Base-by-base conservation (phyloP, 163 green algal genomes). In the Trebouxia gelatinosa region DNA sequence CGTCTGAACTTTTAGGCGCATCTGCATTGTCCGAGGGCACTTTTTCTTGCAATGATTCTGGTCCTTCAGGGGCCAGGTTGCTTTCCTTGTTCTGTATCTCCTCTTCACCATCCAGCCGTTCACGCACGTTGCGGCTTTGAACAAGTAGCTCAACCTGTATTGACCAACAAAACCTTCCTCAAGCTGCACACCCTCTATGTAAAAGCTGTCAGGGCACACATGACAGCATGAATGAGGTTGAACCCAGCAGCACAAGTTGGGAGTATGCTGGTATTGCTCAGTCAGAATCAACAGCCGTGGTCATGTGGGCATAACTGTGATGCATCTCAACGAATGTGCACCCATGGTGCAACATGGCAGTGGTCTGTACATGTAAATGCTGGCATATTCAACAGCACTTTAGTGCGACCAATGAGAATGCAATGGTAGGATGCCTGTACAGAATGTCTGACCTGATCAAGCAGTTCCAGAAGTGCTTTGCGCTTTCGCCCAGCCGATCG, bases 381-480 rank as follows among this genome's bases (percentile, higher is more conserved):
- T 66, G 16, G 7, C 57, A 17, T 26, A 67, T 28, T 21, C 2
- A 67, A 2, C 23, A 1, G 5, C 21, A 17, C 26, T 28, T 21
- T 28, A 67, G 58, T 28, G 3, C 2, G 23, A 37, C 26, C 58
- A 71, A 19, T 31, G 23, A 13, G 35, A 11, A 5, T 64, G 39
- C 26, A 59, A 62, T 48, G 48, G 65, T 37, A 29, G 37, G 28
- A 35, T 39, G 43, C 32, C 21, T 48, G 28, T 75, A n/a, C 31
- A 21, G 13, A 26, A 13, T 57, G 4, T 21, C 70, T 72, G 26
- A 87, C 85, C 83, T 89, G 82, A 5, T 92, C 88, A 0, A 92
- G 74, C 37, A 92, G 75, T 19, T 90, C 87, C 62, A 92, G 78
- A 54, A 92, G 77, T 0, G 82, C 84, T 3, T 80, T 77, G 0